These are phyloP conservation scores for Leucoagaricus sp. DNA, from an alignment of 1,284 basidiomycete genomes.

Conservation along the genomic window DNA sequence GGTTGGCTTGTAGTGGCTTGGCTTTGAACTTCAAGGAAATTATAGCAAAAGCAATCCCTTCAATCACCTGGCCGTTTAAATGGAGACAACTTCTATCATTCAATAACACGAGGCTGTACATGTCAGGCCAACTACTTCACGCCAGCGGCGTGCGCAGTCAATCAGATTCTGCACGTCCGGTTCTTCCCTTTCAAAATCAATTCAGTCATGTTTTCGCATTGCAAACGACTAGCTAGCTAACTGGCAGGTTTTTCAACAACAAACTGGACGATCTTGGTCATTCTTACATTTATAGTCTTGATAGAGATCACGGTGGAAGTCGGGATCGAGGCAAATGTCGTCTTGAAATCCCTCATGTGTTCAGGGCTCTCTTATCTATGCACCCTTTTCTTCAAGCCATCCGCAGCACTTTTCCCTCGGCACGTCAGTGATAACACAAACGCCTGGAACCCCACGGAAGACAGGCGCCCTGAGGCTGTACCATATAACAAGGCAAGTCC, in stretches of 20 bases:
- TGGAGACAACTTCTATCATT: too few species aligned
- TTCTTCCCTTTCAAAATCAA: not conserved
- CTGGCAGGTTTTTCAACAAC: too few species aligned
- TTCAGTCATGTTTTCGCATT: not conserved
- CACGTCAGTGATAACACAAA: not conserved
- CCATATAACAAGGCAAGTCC: not conserved
- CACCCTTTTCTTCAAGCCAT: not conserved
- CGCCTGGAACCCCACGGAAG: not conserved
- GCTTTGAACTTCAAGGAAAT: too few species aligned
- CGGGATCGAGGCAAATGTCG: not conserved
- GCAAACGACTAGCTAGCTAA: too few species aligned
- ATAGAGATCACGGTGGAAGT: too few species aligned
- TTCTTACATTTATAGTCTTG: too few species aligned
- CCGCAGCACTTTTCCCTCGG: slow-evolving; percentile 6
- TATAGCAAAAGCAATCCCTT: too few species aligned
- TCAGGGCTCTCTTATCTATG: not conserved
- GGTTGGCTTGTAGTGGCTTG: too few species aligned
- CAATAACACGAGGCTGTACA: not conserved
- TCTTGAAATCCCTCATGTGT: not conserved
- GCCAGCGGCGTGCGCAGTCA: not conserved
- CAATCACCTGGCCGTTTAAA: too few species aligned
- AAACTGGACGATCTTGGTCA: too few species aligned
- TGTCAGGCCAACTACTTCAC: not conserved
- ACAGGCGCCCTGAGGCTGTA: not conserved
- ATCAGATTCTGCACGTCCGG: not conserved